These are phyloP conservation scores for Quercus mongolica DNA, from an alignment of 306 rosid genomes.

Conservation along the genomic window DNA sequence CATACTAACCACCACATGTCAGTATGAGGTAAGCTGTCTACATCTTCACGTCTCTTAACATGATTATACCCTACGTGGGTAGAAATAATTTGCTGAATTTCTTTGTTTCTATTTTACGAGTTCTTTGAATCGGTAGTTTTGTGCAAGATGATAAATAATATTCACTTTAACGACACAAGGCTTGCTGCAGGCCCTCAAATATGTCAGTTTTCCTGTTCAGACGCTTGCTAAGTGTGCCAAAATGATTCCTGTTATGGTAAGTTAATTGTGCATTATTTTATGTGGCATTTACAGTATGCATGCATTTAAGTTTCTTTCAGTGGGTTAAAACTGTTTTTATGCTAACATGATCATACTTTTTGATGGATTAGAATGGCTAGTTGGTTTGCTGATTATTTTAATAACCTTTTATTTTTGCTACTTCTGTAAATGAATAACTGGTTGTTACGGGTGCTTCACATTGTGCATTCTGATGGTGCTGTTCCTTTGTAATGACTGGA, in stretches of 20 bases:
- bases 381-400: not conserved
- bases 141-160: not conserved
- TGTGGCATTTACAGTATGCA: not conserved
- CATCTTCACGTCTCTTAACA: not conserved
- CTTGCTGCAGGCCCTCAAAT: slow-evolving; percentile 88
- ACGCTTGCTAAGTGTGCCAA: slow-evolving; percentile 94
- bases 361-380: not conserved
- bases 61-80: not conserved
- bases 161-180: not conserved
- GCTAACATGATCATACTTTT: not conserved
- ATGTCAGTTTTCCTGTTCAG: slow-evolving; percentile 96
- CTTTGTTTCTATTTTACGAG: not conserved
- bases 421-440: not conserved
- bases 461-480: not conserved
- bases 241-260: slow-evolving; percentile 99
- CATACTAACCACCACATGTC: slow-evolving; percentile 92
- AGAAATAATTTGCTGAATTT: not conserved
- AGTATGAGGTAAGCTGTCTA: slow-evolving; percentile 67
- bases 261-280: slow-evolving; percentile 11
- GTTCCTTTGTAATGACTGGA: not conserved
- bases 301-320: slow-evolving; percentile 4
- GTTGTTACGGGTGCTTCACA: not conserved
- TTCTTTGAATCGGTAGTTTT: not conserved
- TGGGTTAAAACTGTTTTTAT: not conserved
- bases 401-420: not conserved